Base-by-base conservation (phyloP, 2,329 filamentous ascomycete species). In the Paecilomyces dactylethromorphus region DNA sequence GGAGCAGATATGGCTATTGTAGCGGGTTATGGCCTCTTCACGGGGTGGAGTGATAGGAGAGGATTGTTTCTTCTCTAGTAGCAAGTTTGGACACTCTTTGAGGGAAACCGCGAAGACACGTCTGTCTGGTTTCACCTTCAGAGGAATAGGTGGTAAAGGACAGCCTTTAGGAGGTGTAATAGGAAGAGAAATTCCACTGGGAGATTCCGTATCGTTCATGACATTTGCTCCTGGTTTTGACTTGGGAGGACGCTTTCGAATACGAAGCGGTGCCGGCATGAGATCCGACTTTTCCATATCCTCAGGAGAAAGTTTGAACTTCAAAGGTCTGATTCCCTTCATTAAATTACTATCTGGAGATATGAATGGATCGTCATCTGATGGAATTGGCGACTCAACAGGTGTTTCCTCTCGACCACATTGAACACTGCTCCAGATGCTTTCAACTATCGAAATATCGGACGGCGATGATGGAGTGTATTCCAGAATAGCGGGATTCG, bases 1-100 rank as follows among this genome's bases (percentile, higher is more conserved):
- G 54, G 64, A 64, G 3, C 58, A 58, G 2, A 74, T 58, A 13
- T 50, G 59, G 24, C 35, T 60, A 55, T 73, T 71, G 59, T 69
- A 70, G 18, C 64, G 58, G 12, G 51, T 22, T 50, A 66, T 64
- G 13, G 63, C 33, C 12, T 61, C 53, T 24, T 58, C 51, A 26
- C 31, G 33, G 18, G 53, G 55, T 49, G 61, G 56, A 7, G 57
- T 58, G 0, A 59, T 26, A 22, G 56, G 39, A 13, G 50, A 52
- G 3, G 50, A 13, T 26, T 24, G 50, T 11, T 52, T 49, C 21
- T n/a, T 52, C 24, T 24, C n/a, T 6, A 45, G 39, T 18, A 45
- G 8, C n/a, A 10, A 3, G 24, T 29, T 22, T 4, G 7, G 11
- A 12, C 11, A 4, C 3, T 18, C 18, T 49, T 52, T 29, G 55